Conservation (phyloP, 2,329 filamentous ascomycete species). For the Salinomyces thailandicus region DNA sequence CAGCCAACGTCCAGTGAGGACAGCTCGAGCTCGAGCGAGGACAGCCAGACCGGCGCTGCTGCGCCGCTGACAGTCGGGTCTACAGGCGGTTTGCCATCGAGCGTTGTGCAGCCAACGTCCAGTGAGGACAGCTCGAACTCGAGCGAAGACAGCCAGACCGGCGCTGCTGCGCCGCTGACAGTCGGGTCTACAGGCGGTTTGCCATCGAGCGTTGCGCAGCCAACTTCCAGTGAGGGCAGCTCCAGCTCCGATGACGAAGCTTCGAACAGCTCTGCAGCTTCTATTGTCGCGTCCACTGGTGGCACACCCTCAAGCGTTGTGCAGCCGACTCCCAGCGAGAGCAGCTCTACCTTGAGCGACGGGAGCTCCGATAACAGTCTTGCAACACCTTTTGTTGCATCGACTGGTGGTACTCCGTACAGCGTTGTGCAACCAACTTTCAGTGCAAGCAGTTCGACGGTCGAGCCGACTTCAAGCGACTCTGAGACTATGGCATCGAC, state of each 20-base stretch:
- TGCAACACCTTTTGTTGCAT: constrained; percentile 3
- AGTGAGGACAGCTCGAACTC: neutral
- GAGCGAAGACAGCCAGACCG: neutral
- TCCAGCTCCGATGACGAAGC: neutral
- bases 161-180: neutral
- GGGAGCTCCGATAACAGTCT: neutral
- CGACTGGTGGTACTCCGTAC: constrained; percentile 6
- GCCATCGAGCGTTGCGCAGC: neutral
- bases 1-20: neutral
- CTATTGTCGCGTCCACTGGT: constrained; percentile 10
- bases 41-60: neutral
- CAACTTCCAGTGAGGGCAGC: neutral
- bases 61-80: constrained; percentile 4
- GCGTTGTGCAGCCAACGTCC: constrained; percentile 1
- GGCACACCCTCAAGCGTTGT: constrained; percentile 2
- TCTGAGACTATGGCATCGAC: neutral
- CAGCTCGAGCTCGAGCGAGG: neutral
- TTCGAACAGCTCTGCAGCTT: neutral
- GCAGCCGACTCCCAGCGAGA: neutral
- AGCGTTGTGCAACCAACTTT: constrained; percentile 1
- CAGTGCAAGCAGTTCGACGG: neutral
- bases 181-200: constrained; percentile 1
- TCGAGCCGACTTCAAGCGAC: constrained; percentile 1
- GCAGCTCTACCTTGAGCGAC: neutral
- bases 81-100: constrained; percentile 6